Percentiles rank a stretch among this genome's conserved stretches.
These are phyloP conservation scores for Bocquillonia castaneifolia DNA, from an alignment of 441 rosid species.

Conservation along the genomic window DNA sequence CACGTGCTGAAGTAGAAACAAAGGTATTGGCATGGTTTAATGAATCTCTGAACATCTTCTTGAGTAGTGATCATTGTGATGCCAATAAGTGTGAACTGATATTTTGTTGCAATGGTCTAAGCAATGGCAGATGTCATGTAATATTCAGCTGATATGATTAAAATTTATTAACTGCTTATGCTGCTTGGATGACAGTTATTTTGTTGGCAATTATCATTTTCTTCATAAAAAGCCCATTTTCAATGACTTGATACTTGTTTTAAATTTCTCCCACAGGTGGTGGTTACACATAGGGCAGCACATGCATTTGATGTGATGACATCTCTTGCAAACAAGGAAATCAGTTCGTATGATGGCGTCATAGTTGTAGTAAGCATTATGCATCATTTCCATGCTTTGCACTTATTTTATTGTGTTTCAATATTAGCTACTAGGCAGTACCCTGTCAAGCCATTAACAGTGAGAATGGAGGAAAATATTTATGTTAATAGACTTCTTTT, in stretches of 20 bases:
- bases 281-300: slow-evolving; percentile 76
- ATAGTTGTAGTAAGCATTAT: slow-evolving; percentile 69
- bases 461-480: neutral
- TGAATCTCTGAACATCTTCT: slow-evolving; percentile 4
- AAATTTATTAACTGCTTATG: neutral
- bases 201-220: neutral
- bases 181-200: neutral
- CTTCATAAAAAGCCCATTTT: neutral
- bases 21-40: slow-evolving; percentile 41
- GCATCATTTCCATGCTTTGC: slow-evolving; percentile 2
- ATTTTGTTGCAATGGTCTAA: neutral
- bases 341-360: slow-evolving; percentile 69
- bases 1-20: slow-evolving; percentile 56
- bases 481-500: neutral
- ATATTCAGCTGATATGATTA: slow-evolving; percentile 7
- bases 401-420: neutral
- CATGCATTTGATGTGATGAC: slow-evolving; percentile 79
- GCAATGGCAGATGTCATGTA: neutral
- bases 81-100: neutral
- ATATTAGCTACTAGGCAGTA: neutral
- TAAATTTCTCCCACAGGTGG: slow-evolving; percentile 47
- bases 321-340: slow-evolving; percentile 54
- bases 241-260: slow-evolving; percentile 6
- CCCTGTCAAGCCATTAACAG: neutral
- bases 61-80: neutral